Evolutionary conservation across 176 grass and related monocot genomes (phyloP).

Genomic region (Phragmites australis): DNA sequence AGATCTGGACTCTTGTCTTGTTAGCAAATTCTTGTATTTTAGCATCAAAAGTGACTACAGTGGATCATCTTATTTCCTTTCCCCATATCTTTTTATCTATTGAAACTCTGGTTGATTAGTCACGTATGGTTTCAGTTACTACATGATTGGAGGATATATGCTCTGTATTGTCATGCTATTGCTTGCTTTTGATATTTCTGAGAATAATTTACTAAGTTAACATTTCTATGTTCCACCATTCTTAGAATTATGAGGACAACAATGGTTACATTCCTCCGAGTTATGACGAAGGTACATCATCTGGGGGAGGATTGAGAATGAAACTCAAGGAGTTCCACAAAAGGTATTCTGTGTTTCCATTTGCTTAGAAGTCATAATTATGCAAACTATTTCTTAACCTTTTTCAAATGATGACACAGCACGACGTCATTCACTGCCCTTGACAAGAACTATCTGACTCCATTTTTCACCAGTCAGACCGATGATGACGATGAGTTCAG

Average conservation of each 20-base stretch:
- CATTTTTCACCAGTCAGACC: slow-evolving; percentile 94
- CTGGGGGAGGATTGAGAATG: slow-evolving; percentile 79
- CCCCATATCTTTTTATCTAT: too few species aligned
- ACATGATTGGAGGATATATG: neutral
- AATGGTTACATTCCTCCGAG: slow-evolving; percentile 75
- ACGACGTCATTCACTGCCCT: slow-evolving; percentile 90
- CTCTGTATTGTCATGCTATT: slow-evolving; percentile 17
- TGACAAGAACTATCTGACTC: slow-evolving; percentile 98
- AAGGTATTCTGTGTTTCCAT: slow-evolving; percentile 54
- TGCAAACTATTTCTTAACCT: slow-evolving; percentile 18
- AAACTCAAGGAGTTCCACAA: slow-evolving; percentile 97
- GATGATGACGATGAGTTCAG: slow-evolving; percentile 77
- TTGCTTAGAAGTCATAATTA: neutral
- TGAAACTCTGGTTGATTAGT: neutral
- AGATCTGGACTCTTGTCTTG: neutral
- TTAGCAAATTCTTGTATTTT: too few species aligned
- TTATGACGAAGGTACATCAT: slow-evolving; percentile 80
- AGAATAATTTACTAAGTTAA: neutral
- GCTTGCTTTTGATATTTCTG: slow-evolving; percentile 11
- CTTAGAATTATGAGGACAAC: slow-evolving; percentile 69
- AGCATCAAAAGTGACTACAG: too few species aligned
- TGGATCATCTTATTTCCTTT: too few species aligned
- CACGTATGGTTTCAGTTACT: neutral
- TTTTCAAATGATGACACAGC: slow-evolving; percentile 52
- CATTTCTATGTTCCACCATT: slow-evolving; percentile 35